Evolutionary conservation across 2,329 filamentous ascomycete species (phyloP).

Genomic region (Fusarium sp.): DNA sequence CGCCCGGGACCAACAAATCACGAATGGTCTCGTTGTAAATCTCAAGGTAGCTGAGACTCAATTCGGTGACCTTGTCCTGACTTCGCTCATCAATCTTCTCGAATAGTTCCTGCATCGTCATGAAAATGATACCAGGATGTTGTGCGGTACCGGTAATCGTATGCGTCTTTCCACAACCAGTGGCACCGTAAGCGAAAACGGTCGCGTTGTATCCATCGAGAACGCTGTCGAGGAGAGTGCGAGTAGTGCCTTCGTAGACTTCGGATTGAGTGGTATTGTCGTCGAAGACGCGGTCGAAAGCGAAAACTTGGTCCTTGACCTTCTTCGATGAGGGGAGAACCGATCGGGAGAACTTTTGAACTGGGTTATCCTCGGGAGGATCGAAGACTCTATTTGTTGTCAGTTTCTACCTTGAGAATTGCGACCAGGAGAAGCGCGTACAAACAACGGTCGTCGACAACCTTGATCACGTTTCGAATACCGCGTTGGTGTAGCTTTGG

Average conservation of each 20-base stretch:
- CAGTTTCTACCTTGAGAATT: slow-evolving; percentile 23
- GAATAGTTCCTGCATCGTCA: slow-evolving; percentile 99
- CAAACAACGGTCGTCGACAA: slow-evolving; percentile 96
- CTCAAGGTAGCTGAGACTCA: slow-evolving; percentile 94
- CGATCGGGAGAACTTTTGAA: slow-evolving; percentile 86
- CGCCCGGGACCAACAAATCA: slow-evolving; percentile 84
- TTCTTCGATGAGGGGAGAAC: slow-evolving; percentile 88
- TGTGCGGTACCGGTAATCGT: slow-evolving; percentile 94
- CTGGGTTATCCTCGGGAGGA: slow-evolving; percentile 92
- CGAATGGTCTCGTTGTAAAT: slow-evolving; percentile 99
- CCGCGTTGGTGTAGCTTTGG: slow-evolving; percentile 89
- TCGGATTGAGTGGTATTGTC: slow-evolving; percentile 92
- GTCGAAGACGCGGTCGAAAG: slow-evolving; percentile 96
- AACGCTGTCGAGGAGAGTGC: slow-evolving; percentile 90
- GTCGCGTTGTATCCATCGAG: slow-evolving; percentile 98
- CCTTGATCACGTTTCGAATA: slow-evolving; percentile 91
- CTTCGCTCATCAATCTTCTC: slow-evolving; percentile 91
- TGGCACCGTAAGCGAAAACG: slow-evolving; percentile 97
- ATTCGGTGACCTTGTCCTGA: slow-evolving; percentile 87
- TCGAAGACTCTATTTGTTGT: slow-evolving; percentile 82
- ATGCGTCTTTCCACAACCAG: slow-evolving; percentile 97
- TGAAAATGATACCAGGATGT: slow-evolving; percentile 96
- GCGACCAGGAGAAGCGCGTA: slow-evolving; percentile 63
- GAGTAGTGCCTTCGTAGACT: slow-evolving; percentile 94
- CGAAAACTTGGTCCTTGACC: slow-evolving; percentile 97